Evolutionary conservation across 2,329 filamentous ascomycete species (phyloP), one percentile per base, ranked within the genome.

Genomic region (Beauveria sp.): DNA sequence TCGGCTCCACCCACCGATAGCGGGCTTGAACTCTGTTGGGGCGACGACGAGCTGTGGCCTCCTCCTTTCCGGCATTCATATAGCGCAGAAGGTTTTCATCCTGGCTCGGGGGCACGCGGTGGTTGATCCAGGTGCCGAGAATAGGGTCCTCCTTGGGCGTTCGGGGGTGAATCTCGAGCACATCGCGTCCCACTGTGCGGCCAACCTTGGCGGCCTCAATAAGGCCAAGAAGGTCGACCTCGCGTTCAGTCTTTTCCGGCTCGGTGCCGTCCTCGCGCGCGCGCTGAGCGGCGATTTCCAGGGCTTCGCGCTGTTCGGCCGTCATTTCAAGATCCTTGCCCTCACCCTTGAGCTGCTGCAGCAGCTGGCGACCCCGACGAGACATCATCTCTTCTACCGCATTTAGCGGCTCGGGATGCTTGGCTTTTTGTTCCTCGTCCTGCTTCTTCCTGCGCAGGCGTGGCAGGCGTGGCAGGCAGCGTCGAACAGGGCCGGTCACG

Each of bases 71-170:
- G 14, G 46, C 46, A 3, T 42, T 61, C 49, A 74, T 65, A 43
- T 70, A 69, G 20, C 63, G 70, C 64, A 73, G 69, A 10, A 76
- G 69, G 7, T 63, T 66, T 4, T 65, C 67, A 42, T 78, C 73
- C 62, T 78, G 76, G 45, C 76, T 78, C 5, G 76, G 76, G 8
- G 76, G 76, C 34, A 73, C 58, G 12, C 66, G 68, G 1, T 65
- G 60, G 20, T 70, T 67, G 43, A 64, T 70, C 24, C 67, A 67
- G 0, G 66, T 67, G 40, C 68, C 67, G 18, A 78, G 47, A 18
- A 77, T 70, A 0, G 74, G 74, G 34, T 78, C 76, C 24, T 77
- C 72, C 58, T 71, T 72, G 5, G 70, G 65, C 9, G 76, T 78
- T n/a, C 70, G 67, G 0, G 75, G 74, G 51, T 78, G 76, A 22